Base-by-base conservation (phyloP, 768 basidiomycete genomes). In the Termitomyces eurrhizus region DNA sequence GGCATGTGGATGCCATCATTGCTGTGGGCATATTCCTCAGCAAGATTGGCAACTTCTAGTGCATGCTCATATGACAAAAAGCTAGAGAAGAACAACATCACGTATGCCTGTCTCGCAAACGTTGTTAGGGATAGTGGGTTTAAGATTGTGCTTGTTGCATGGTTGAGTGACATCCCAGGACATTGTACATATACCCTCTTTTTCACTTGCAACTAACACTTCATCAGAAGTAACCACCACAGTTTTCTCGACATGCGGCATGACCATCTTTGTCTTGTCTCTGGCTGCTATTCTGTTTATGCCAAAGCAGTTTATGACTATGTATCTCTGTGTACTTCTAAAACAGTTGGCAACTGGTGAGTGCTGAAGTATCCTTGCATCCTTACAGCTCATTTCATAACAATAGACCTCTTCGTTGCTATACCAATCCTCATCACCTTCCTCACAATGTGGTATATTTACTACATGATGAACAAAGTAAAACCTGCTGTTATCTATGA, bases 241-340 rank as follows among this genome's bases (percentile, higher is more conserved):
- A 36, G 82, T 95, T 5, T 94, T 95, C 69, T 84, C 93, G 2
- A 88, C 93, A 3, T 95, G 92, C 69, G 95, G 95, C 41, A 93
- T 96, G 89, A 77, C 78, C 60, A 87, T 95, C 64, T 75, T 86
- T 67, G 79, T 85, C 33, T 97, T 95, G 73, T 77, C 83, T 54
- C 62, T 92, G 7, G 93, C 95, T 26, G 89, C 93, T 4, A 74
- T 94, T 65, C 75, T 95, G 18, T 92, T 92, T n/a, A 73, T 93
- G 69, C 94, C 94, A 7, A 95, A 95, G 69, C 94, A 97, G 71
- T 88, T 97, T 66, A 83, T 93, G 64, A 92, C 90, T 8, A 95
- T 97, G 13, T 97, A 96, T 68, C 81, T 95, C 16, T 93, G 94
- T 39, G 92, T 92, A 35, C 78, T 90, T 33, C 71, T 92, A n/a